Percentiles rank a stretch among this genome's conserved stretches.
phyloP scores from a whole-genome alignment of 2,329 filamentous ascomycete genomes.

The Chaetomiaceae sp. region DNA sequence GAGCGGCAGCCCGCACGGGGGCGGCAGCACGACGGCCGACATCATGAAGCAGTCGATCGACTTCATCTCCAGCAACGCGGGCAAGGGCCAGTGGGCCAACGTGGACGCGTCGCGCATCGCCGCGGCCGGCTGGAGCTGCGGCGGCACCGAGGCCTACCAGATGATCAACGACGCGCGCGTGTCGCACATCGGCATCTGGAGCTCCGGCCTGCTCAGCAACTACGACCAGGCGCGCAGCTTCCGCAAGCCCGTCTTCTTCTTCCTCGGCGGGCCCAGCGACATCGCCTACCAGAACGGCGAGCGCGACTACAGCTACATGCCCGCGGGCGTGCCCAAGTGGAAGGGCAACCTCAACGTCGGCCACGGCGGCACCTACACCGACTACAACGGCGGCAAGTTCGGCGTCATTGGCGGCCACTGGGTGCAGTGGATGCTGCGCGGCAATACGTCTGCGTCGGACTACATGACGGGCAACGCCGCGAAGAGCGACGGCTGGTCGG shows the following conservation, averaged over 20 bases:
- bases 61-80: conserved; percentile 20
- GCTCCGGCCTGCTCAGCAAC: conserved; percentile 6
- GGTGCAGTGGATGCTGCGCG: conserved; percentile 17
- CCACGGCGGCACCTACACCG: conserved; percentile 14
- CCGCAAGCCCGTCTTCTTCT: conserved; percentile 19
- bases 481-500: conserved; percentile 15
- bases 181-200: conserved; percentile 9
- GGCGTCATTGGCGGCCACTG: conserved; percentile 13
- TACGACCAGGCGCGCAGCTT: conserved; percentile 7
- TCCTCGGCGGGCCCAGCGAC: conserved; percentile 16
- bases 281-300: conserved; percentile 20
- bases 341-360: conserved; percentile 20
- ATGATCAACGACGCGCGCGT: conserved; percentile 20
- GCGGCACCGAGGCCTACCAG: conserved; percentile 27
- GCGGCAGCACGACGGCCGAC: conserved; percentile 22
- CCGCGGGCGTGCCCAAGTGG: conserved; percentile 15
- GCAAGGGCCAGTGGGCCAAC: conserved; percentile 16
- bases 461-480: conserved; percentile 15
- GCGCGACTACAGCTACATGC: conserved; percentile 16
- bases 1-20: conserved; percentile 19
- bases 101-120: conserved; percentile 25
- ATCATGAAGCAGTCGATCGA: conserved; percentile 22
- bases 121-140: conserved; percentile 28
- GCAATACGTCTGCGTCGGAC: conserved; percentile 10
- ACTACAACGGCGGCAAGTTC: conserved; percentile 21